phyloP scores from a whole-genome alignment of 2,329 filamentous ascomycete species.

The Fusarium sterilihyphosum region DNA sequence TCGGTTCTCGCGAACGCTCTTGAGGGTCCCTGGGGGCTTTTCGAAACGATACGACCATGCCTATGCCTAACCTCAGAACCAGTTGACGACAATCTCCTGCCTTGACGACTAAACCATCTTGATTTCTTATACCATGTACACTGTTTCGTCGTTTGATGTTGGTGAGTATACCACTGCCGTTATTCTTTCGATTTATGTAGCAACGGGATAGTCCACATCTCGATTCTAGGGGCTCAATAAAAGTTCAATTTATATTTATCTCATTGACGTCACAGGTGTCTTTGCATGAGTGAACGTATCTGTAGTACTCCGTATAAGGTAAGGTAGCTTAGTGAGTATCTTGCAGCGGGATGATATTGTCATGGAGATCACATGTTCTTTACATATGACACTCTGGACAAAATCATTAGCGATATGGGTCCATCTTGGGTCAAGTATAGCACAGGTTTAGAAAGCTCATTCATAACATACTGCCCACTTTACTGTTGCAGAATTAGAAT shows the following conservation, averaged over 20 bases:
- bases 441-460: background rate
- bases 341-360: slow-evolving; percentile 11
- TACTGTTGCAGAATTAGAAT: background rate
- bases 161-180: slow-evolving; percentile 44
- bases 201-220: slow-evolving; percentile 26
- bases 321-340: background rate
- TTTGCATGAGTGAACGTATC: background rate
- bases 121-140: slow-evolving; percentile 31
- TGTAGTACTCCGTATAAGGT: background rate
- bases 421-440: slow-evolving; percentile 6
- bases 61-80: slow-evolving; percentile 28
- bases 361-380: slow-evolving; percentile 18
- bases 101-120: slow-evolving; percentile 26
- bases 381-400: background rate
- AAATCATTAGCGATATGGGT: background rate
- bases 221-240: slow-evolving; percentile 44
- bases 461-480: background rate
- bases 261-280: background rate
- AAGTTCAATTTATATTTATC: slow-evolving; percentile 39
- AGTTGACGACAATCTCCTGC: slow-evolving; percentile 29
- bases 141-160: slow-evolving; percentile 38
- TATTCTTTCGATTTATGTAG: slow-evolving; percentile 38
- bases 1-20: slow-evolving; percentile 50
- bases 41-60: slow-evolving; percentile 34
- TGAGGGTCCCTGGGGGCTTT: slow-evolving; percentile 53